Evolutionary conservation across 2,329 filamentous ascomycete genomes (phyloP).

Genomic region (Alternaria ethzedia): DNA sequence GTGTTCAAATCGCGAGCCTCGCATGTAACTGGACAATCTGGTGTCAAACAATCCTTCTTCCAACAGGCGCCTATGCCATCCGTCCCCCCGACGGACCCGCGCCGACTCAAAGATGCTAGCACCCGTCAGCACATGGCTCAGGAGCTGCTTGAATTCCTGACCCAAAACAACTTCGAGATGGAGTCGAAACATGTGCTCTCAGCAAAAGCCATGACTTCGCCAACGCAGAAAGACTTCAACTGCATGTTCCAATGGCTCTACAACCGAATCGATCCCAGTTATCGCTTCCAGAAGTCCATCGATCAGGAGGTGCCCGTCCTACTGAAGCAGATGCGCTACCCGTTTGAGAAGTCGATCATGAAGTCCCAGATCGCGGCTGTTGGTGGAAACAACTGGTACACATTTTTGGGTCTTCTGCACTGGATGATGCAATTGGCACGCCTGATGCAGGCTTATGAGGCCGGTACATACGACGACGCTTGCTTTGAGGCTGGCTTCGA

Average conservation of each 20-base stretch:
- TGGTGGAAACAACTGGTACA: conserved; percentile 95
- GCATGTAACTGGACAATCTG: conserved; percentile 71
- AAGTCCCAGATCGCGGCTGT: conserved; percentile 96
- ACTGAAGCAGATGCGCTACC: conserved; percentile 91
- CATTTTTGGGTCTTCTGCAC: conserved; percentile 89
- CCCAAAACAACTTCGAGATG: conserved; percentile 94
- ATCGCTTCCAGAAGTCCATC: conserved; percentile 91
- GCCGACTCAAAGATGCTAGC: conserved; percentile 79
- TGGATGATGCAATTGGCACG: conserved; percentile 99
- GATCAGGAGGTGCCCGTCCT: conserved; percentile 94
- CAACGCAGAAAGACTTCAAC: conserved; percentile 98
- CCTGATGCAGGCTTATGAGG: conserved; percentile 85
- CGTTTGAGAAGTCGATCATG: conserved; percentile 92
- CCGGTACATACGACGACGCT: conserved; percentile 84
- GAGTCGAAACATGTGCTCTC: conserved; percentile 96
- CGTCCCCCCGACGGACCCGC: conserved; percentile 83
- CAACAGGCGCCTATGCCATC: conserved; percentile 82
- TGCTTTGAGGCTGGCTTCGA: conserved; percentile 88
- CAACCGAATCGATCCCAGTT: conserved; percentile 90
- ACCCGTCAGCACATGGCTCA: conserved; percentile 85
- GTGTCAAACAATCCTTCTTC: conserved; percentile 89
- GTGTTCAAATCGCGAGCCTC: conserved; percentile 62
- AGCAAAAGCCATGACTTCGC: conserved; percentile 88
- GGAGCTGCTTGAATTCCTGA: conserved; percentile 89
- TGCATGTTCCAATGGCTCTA: conserved; percentile 99